These are phyloP conservation scores for Chlorociboria aeruginascens DNA, from an alignment of 495 filamentous ascomycete genomes.

Conservation along the genomic window DNA sequence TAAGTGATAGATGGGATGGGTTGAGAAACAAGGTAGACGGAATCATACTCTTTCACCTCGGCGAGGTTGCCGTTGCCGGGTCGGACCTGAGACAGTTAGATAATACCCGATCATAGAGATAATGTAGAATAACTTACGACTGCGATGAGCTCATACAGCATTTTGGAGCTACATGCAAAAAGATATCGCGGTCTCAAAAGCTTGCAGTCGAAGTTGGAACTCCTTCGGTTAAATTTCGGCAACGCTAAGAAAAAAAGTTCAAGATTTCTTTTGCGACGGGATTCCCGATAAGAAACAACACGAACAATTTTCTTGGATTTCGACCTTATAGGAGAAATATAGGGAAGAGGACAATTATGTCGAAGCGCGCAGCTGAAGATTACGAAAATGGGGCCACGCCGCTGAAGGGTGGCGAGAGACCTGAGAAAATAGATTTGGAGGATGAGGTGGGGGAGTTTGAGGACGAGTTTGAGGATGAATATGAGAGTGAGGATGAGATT, in stretches of 20 bases:
- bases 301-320: background rate
- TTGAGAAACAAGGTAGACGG: background rate
- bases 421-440: slow-evolving; percentile 37
- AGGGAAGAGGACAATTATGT: slow-evolving; percentile 40
- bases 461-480: slow-evolving; percentile 94
- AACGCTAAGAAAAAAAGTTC: background rate
- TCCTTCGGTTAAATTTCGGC: background rate
- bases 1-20: slow-evolving; percentile 1
- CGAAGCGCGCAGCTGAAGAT: slow-evolving; percentile 53
- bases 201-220: background rate
- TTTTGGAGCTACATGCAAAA: slow-evolving; percentile 24
- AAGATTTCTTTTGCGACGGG: background rate
- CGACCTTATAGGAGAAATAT: background rate
- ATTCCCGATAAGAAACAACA: slow-evolving; percentile 3
- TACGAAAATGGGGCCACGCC: slow-evolving; percentile 38
- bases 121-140: slow-evolving; percentile 52
- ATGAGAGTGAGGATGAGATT: slow-evolving; percentile 92
- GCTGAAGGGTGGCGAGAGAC: slow-evolving; percentile 60
- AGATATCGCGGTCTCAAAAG: background rate
- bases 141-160: slow-evolving; percentile 97
- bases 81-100: slow-evolving; percentile 53
- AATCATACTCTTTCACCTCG: slow-evolving; percentile 86
- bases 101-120: slow-evolving; percentile 1
- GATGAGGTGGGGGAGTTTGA: slow-evolving; percentile 86
- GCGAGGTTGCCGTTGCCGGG: slow-evolving; percentile 70